Conservation (phyloP, 495 filamentous ascomycete species). For the Talaromyces wortmannii region DNA sequence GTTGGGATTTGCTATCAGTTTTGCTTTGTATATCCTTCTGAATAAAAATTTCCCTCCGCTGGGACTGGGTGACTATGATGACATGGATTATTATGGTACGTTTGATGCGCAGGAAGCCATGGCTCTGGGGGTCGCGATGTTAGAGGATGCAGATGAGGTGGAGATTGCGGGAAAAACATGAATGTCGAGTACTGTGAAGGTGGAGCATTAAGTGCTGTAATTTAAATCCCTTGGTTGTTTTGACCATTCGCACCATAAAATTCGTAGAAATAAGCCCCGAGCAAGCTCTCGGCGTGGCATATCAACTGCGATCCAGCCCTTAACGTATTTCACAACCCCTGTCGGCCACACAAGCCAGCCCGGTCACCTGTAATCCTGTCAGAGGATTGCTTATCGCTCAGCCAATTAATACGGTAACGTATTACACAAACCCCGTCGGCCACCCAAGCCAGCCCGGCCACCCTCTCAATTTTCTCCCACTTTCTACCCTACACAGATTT, state of each 20-base stretch:
- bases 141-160: not conserved
- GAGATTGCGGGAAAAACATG: not conserved
- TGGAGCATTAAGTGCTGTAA: not conserved
- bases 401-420: too few relatives aligned
- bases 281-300: too few relatives aligned
- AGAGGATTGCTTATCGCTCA: too few relatives aligned
- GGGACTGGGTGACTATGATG: constrained; percentile 15
- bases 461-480: too few relatives aligned
- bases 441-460: too few relatives aligned
- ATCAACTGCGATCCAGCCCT: too few relatives aligned
- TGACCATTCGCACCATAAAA: not conserved
- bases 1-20: constrained; percentile 2
- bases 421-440: too few relatives aligned
- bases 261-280: too few relatives aligned
- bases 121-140: constrained; percentile 7
- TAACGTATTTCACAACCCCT: too few relatives aligned
- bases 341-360: too few relatives aligned
- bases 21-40: constrained; percentile 7
- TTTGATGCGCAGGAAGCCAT: constrained; percentile 17
- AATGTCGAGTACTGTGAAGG: not conserved
- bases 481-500: too few relatives aligned
- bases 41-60: constrained; percentile 8
- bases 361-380: too few relatives aligned
- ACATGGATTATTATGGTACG: constrained; percentile 19
- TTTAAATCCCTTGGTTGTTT: not conserved